Percentiles rank a stretch among this genome's conserved stretches.
These are phyloP conservation scores for Cordyceps tenuipes DNA, from an alignment of 2,329 filamentous ascomycete species.

Conservation along the genomic window DNA sequence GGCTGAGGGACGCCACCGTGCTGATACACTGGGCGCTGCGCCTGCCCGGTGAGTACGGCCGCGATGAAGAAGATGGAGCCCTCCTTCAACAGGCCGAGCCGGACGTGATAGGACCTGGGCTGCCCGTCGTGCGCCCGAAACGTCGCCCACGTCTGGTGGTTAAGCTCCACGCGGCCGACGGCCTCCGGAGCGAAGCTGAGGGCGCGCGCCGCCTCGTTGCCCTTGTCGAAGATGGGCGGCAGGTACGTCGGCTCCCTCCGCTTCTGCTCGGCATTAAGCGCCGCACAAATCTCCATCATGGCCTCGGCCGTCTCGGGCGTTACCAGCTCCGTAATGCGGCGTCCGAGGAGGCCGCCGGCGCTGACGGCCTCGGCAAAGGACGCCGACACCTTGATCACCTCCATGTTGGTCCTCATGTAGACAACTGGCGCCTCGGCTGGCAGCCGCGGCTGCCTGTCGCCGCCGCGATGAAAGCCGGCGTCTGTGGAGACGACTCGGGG, in stretches of 20 bases:
- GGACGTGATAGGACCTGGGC: conserved; percentile 39
- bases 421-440: conserved; percentile 41
- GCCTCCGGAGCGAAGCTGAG: conserved; percentile 48
- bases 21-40: conserved; percentile 29
- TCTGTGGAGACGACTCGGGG: conserved; percentile 30
- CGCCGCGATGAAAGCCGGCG: not conserved
- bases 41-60: conserved; percentile 32
- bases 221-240: conserved; percentile 52
- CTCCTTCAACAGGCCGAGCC: conserved; percentile 49
- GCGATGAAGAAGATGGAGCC: conserved; percentile 57
- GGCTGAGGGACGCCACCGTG: conserved; percentile 30
- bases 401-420: conserved; percentile 50
- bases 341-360: conserved; percentile 33
- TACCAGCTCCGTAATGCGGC: conserved; percentile 48
- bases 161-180: conserved; percentile 41
- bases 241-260: conserved; percentile 54
- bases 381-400: conserved; percentile 47
- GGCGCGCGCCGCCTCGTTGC: conserved; percentile 45
- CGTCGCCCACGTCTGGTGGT: conserved; percentile 46
- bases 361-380: conserved; percentile 50
- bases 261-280: conserved; percentile 49
- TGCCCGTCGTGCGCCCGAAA: conserved; percentile 47
- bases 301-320: conserved; percentile 43
- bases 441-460: not conserved
- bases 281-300: conserved; percentile 39